These are phyloP conservation scores for Barnettozyma siamensis DNA, from an alignment of 805 yeast genomes.

Conservation along the genomic window DNA sequence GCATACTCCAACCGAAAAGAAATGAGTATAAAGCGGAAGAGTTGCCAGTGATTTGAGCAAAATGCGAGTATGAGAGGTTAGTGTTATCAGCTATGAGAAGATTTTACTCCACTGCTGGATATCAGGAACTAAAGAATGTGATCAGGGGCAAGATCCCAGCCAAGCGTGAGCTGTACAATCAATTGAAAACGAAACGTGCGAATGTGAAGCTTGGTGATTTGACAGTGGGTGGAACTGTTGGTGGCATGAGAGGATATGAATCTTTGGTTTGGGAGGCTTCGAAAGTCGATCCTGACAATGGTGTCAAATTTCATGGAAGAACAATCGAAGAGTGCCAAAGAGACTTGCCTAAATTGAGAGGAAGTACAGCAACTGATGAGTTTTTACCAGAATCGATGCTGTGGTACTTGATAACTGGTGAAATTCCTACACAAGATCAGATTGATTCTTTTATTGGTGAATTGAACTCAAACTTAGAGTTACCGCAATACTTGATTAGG, in stretches of 20 bases:
- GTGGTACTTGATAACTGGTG: slow-evolving; percentile 74
- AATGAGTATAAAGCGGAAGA: too few relatives aligned
- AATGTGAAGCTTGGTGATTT: slow-evolving; percentile 38
- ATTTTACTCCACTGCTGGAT: slow-evolving; percentile 17
- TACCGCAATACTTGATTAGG: slow-evolving; percentile 60
- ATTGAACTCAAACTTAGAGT: slow-evolving; percentile 56
- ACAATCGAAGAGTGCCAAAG: slow-evolving; percentile 69
- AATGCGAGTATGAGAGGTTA: too few relatives aligned
- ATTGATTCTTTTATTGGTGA: slow-evolving; percentile 51
- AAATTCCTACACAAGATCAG: slow-evolving; percentile 58
- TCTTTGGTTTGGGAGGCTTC: slow-evolving; percentile 80
- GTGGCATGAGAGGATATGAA: slow-evolving; percentile 79
- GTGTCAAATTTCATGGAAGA: slow-evolving; percentile 73
- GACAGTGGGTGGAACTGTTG: slow-evolving; percentile 41
- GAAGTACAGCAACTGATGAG: slow-evolving; percentile 25
- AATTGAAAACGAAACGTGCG: slow-evolving; percentile 34
- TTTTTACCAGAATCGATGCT: slow-evolving; percentile 66
- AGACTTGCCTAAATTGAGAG: slow-evolving; percentile 46
- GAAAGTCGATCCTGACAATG: slow-evolving; percentile 66
- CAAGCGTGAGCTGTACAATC: slow-evolving; percentile 33
- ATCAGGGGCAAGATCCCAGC: slow-evolving; percentile 31
- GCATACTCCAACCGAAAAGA: not conserved
- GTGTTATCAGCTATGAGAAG: slow-evolving; percentile 2
- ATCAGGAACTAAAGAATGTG: not conserved
- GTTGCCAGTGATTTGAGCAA: too few relatives aligned